A percentile compares a stretch with the other conserved stretches of the same genome.
Evolutionary conservation across 225 moss, liverwort and hornwort species (phyloP).

Genomic region (Marchantia polymorpha): DNA sequence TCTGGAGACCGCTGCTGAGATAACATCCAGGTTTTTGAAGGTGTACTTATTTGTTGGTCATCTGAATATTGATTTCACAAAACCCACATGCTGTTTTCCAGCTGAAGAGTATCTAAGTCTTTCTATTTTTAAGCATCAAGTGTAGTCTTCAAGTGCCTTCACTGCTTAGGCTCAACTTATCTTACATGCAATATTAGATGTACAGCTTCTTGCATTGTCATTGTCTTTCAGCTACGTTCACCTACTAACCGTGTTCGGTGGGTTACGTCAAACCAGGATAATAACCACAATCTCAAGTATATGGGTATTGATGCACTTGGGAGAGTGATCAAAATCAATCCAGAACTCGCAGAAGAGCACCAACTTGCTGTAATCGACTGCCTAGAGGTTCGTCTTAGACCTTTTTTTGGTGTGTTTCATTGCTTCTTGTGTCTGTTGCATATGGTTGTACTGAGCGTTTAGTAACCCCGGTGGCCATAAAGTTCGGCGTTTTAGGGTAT

Average conservation of each 20-base stretch:
- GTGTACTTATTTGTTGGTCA: slow-evolving; percentile 34
- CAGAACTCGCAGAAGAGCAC: slow-evolving; percentile 93
- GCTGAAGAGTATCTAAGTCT: not conserved
- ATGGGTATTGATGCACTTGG: slow-evolving; percentile 98
- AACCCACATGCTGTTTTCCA: not conserved
- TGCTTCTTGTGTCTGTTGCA: not conserved
- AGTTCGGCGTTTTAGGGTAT: not conserved
- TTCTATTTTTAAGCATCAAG: not conserved
- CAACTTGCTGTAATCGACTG: slow-evolving; percentile 97
- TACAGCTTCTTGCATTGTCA: too few relatives aligned
- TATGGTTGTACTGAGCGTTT: not conserved
- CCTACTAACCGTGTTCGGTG: not conserved
- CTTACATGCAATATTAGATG: not conserved
- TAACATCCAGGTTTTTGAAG: slow-evolving; percentile 94
- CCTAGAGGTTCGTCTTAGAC: slow-evolving; percentile 62
- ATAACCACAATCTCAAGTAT: slow-evolving; percentile 95
- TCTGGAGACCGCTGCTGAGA: slow-evolving; percentile 70
- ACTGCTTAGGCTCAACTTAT: not conserved
- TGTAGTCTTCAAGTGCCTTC: not conserved
- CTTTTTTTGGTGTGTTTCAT: not conserved
- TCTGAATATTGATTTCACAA: not conserved
- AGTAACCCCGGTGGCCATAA: not conserved
- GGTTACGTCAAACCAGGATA: slow-evolving; percentile 47
- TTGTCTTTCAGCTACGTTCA: too few relatives aligned
- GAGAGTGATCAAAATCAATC: slow-evolving; percentile 84